Percentiles rank a stretch among this genome's conserved stretches.
Conservation (phyloP, 306 rosid species). For the Cucumis sativus region Cucumber_9930_V3 NC_026660.2:24237501-24238000, state of each 20-base stretch:
- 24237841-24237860: not conserved
- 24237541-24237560: not conserved
- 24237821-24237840: constrained; percentile 9
- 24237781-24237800: constrained; percentile 5
- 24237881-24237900: not conserved
- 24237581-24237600: not conserved
- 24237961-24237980: constrained; percentile 4
- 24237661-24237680: not conserved
- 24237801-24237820: constrained; percentile 5
- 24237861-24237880: not conserved
- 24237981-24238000: constrained; percentile 8
- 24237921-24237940: not conserved
- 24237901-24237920: not conserved
- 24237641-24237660: not conserved
- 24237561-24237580: not conserved
- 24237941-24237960: not conserved
- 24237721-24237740: constrained; percentile 5
- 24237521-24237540: constrained; percentile 14
- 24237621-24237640: not conserved
- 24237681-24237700: not conserved
- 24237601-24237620: not conserved
- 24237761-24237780: constrained; percentile 1
- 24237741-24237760: constrained; percentile 1
- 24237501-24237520: not conserved
- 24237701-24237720: not conserved